phyloP scores from a whole-genome alignment of 495 filamentous ascomycete genomes.

The Xylona heveae region DNA sequence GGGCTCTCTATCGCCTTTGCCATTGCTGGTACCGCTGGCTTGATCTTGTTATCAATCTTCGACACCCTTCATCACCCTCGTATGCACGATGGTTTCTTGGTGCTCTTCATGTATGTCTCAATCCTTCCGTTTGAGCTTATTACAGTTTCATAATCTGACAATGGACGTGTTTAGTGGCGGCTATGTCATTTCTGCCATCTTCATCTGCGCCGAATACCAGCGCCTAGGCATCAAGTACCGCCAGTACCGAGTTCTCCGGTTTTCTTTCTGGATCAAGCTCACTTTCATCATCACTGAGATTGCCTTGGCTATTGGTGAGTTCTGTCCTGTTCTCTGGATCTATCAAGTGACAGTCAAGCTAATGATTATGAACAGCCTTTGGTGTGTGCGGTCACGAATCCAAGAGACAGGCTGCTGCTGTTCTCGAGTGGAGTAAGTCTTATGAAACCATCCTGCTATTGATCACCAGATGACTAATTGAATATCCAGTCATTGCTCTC shows the following conservation, averaged over 20 bases:
- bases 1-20: constrained; percentile 49
- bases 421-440: constrained; percentile 42
- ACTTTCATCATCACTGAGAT: constrained; percentile 22
- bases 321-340: not conserved
- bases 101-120: constrained; percentile 27
- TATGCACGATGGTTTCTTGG: constrained; percentile 57
- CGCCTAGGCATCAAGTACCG: constrained; percentile 21
- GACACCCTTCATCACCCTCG: constrained; percentile 45
- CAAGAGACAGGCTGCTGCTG: constrained; percentile 20
- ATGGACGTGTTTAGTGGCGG: no score
- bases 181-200: constrained; percentile 23
- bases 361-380: constrained; percentile 14
- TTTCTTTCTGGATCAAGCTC: constrained; percentile 24
- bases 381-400: constrained; percentile 15
- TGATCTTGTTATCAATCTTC: constrained; percentile 70
- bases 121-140: no score
- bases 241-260: constrained; percentile 14
- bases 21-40: constrained; percentile 48
- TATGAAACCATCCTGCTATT: not conserved
- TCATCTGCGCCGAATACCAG: constrained; percentile 24
- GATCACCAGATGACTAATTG: no score
- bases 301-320: constrained; percentile 14
- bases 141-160: no score
- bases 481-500: constrained; percentile 44
- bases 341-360: not conserved